Conservation (phyloP, 148 eudicot genomes). For the Silene latifolia region DNA sequence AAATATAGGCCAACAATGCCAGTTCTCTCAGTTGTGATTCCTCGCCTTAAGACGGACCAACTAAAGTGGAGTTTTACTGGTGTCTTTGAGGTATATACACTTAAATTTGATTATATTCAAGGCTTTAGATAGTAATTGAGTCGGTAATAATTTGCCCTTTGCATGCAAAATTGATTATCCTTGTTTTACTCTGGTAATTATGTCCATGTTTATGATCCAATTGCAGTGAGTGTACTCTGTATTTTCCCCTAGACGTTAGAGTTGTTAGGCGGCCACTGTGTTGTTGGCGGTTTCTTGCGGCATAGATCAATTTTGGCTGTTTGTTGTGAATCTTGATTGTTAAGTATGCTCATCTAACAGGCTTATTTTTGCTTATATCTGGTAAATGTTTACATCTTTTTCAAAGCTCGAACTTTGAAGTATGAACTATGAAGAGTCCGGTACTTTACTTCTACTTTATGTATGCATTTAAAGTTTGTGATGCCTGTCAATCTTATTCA, state of each 20-base stretch:
- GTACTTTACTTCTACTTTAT: too few relatives aligned
- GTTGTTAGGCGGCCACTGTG: too few relatives aligned
- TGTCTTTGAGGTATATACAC: slow-evolving; percentile 76
- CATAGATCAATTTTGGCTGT: background rate
- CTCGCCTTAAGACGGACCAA: slow-evolving; percentile 86
- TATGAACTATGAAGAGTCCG: too few relatives aligned
- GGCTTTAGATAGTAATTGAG: background rate
- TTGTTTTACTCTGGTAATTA: background rate
- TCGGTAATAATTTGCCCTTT: too few relatives aligned
- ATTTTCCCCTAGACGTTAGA: too few relatives aligned
- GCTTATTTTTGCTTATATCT: too few relatives aligned
- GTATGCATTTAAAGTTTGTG: too few relatives aligned
- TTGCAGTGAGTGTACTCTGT: too few relatives aligned
- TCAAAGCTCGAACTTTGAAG: background rate
- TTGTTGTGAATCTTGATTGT: background rate
- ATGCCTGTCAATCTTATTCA: too few relatives aligned
- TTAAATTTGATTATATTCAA: background rate
- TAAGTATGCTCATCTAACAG: too few relatives aligned
- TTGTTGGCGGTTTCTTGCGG: too few relatives aligned
- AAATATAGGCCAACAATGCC: slow-evolving; percentile 97
- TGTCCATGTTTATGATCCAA: background rate
- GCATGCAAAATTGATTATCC: background rate
- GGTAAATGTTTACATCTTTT: background rate
- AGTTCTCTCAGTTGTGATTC: slow-evolving; percentile 85
- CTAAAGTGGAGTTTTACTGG: slow-evolving; percentile 82